Base-by-base conservation (phyloP, 163 green algal genomes). In the Scenedesmus sp. region DNA sequence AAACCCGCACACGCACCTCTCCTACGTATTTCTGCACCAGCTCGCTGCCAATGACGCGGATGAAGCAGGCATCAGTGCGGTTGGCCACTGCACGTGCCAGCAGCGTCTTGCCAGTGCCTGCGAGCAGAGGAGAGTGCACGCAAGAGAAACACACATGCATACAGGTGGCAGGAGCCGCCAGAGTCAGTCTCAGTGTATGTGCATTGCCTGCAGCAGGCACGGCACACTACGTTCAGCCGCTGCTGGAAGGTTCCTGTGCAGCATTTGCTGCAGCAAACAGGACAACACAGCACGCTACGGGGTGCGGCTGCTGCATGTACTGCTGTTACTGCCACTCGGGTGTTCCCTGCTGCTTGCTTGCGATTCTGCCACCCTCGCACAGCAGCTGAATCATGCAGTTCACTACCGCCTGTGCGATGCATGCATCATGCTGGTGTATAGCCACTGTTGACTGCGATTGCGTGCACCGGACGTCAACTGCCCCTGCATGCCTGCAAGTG, bases 1-100 rank as follows among this genome's bases (percentile, higher is more conserved):
- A n/a, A n/a, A 60, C 15, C 20, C 46, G 15, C 6, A 46, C 16
- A 6, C 83, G 62, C 84, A 93, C 90, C 91, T 99, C 98, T 26
- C 98, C 98, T 55, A 99, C 98, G 92, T 99, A 99, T 95, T 99
- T 99, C 94, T 99, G 98, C 88, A 99, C 98, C 82, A 99, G 96
- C 95, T 99, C 98, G 62, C 91, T 97, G 88, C 98, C 98, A 89
- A 99, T 99, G 34, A 99, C 98, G 54, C 98, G 96, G 93, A 99
- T 99, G 96, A 99, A 99, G 96, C 98, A 99, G 7, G 98, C 98
- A 93, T 99, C 98, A 16, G 98, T 99, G 89, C 98, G 96, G 95
- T 99, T 99, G n/a, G 98, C 98, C 56, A 99, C 98, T 55, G 98
- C 98, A 2, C 98, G 96, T 46, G 98, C 98, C 88, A 99, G 96